Percentiles rank a stretch among this genome's conserved stretches.
phyloP scores from a whole-genome alignment of 1,139 yeast species.

The Ashbya aceris region DNA sequence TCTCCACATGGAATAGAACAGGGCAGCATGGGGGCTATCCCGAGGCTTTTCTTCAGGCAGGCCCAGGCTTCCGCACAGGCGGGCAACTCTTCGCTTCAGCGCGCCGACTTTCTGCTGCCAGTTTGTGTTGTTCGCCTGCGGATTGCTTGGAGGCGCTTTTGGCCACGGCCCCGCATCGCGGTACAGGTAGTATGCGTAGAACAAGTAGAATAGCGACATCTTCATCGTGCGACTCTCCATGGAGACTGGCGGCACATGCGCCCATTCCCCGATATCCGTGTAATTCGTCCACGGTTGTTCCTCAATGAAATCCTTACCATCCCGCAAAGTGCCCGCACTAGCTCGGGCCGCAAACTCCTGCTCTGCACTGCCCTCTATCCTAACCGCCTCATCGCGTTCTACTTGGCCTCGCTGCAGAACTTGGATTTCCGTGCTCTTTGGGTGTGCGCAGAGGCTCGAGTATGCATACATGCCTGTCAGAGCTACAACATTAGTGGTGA shows the following conservation, averaged over 20 bases:
- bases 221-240: conserved; percentile 18
- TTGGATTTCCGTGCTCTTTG: too few species aligned
- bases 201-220: conserved; percentile 24
- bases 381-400: not conserved
- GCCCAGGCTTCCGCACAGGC: not conserved
- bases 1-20: conserved; percentile 23
- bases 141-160: conserved; percentile 1
- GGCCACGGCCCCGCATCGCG: conserved; percentile 10
- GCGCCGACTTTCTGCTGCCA: conserved; percentile 1
- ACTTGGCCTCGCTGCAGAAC: conserved; percentile 1
- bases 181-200: conserved; percentile 23
- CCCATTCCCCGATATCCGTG: not conserved
- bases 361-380: not conserved
- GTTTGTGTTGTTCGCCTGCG: not conserved
- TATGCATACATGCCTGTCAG: conserved; percentile 26
- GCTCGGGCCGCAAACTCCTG: too few species aligned
- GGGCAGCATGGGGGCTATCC: not conserved
- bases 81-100: conserved; percentile 11
- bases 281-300: not conserved
- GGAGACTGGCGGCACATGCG: conserved; percentile 5
- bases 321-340: not conserved
- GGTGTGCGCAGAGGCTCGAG: conserved; percentile 5
- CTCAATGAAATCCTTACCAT: not conserved
- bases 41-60: not conserved
- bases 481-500: conserved; percentile 26